phyloP scores from a whole-genome alignment of 441 rosid genomes.

The Croton setiger region DNA sequence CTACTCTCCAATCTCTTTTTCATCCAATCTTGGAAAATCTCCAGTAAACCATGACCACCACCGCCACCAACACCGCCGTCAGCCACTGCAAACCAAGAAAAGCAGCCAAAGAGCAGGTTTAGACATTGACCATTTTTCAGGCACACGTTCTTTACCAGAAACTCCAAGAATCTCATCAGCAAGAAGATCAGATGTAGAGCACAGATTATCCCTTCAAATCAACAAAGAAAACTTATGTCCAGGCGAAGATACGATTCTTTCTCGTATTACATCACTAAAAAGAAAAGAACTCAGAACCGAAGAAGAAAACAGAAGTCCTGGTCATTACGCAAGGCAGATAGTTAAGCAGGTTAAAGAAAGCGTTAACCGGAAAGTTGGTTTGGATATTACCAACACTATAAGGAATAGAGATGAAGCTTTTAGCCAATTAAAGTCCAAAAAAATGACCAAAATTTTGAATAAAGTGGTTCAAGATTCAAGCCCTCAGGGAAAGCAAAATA shows the following conservation, averaged over 20 bases:
- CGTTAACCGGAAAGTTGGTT: conserved; percentile 52
- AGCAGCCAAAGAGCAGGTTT: conserved; percentile 29
- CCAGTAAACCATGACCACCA: conserved; percentile 21
- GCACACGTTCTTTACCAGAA: conserved; percentile 72
- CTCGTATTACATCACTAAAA: conserved; percentile 37
- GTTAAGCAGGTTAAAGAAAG: conserved; percentile 69
- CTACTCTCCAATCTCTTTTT: conserved; percentile 33
- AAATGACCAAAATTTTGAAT: conserved; percentile 21
- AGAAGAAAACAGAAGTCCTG: conserved; percentile 54
- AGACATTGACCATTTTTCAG: conserved; percentile 32
- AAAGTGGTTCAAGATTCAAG: conserved; percentile 26
- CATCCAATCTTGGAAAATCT: conserved; percentile 38
- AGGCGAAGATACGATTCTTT: conserved; percentile 39
- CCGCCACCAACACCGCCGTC: conserved; percentile 17
- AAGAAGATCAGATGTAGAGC: conserved; percentile 71
- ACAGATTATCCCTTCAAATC: conserved; percentile 73
- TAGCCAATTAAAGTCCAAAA: conserved; percentile 37
- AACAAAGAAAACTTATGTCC: conserved; percentile 56
- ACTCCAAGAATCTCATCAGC: conserved; percentile 74
- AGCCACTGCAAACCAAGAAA: conserved; percentile 23
- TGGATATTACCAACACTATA: conserved; percentile 69
- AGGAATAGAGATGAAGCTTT: conserved; percentile 40
- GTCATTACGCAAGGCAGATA: conserved; percentile 56
- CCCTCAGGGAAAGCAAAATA: conserved; percentile 37
- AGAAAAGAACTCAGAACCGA: conserved; percentile 41